Evolutionary conservation across 495 filamentous ascomycete genomes (phyloP).

Genomic region (Cenococcum geophilum): DNA sequence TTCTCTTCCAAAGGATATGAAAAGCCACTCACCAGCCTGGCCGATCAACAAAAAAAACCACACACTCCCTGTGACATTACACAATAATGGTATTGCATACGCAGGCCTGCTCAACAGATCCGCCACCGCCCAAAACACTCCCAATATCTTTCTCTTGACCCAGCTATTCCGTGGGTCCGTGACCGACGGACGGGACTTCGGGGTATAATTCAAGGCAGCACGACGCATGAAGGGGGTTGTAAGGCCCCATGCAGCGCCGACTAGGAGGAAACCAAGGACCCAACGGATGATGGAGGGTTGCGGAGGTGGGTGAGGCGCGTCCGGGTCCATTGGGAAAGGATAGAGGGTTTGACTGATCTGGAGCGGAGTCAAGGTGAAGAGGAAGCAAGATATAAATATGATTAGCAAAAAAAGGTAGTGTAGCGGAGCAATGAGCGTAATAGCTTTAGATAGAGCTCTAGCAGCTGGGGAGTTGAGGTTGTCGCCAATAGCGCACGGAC

Average conservation of each 20-base stretch:
- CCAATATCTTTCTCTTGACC: slow-evolving; percentile 50
- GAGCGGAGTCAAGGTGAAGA: too few species aligned
- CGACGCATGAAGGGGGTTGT: slow-evolving; percentile 70
- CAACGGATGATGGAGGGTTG: slow-evolving; percentile 65
- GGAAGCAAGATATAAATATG: too few species aligned
- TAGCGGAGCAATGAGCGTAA: too few species aligned
- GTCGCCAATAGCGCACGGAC: too few species aligned
- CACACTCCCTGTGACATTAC: slow-evolving; percentile 90
- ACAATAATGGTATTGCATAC: slow-evolving; percentile 77
- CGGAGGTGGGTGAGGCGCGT: slow-evolving; percentile 14
- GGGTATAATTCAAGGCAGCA: slow-evolving; percentile 55
- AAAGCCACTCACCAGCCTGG: slow-evolving; percentile 63
- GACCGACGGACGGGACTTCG: slow-evolving; percentile 48
- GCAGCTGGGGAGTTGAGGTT: too few species aligned
- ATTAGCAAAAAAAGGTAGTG: too few species aligned
- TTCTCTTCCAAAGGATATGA: neutral
- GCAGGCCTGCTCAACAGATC: slow-evolving; percentile 74
- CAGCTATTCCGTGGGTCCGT: slow-evolving; percentile 44
- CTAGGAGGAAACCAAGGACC: slow-evolving; percentile 80
- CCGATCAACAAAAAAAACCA: slow-evolving; percentile 98
- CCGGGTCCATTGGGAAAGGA: slow-evolving; percentile 25
- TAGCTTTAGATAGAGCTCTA: too few species aligned
- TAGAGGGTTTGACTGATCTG: neutral
- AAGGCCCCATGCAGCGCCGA: slow-evolving; percentile 80
- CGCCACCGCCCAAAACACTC: slow-evolving; percentile 61